Percentiles rank a stretch among this genome's conserved stretches.
Evolutionary conservation across 1,284 basidiomycete genomes (phyloP).

Genomic region (Tremellales sp.): DNA sequence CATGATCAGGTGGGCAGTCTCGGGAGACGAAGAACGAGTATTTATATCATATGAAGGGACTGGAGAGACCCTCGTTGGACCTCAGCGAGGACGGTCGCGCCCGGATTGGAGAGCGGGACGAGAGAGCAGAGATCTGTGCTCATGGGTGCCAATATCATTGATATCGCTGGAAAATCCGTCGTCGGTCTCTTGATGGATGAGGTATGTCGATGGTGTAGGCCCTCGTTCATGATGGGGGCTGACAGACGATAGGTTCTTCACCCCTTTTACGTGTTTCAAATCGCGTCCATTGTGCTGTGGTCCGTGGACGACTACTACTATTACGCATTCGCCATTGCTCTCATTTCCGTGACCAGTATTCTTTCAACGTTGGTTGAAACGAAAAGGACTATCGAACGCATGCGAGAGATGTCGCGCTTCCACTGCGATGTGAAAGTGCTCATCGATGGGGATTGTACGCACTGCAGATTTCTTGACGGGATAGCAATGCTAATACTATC

Average conservation of each 20-base stretch:
- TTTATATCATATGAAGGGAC: constrained; percentile 53
- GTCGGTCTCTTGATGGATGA: constrained; percentile 84
- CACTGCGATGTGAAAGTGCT: constrained; percentile 74
- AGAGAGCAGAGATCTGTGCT: constrained; percentile 65
- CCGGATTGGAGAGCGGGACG: constrained; percentile 58
- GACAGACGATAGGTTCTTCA: constrained; percentile 65
- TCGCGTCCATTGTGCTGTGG: constrained; percentile 93
- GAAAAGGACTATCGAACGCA: constrained; percentile 85
- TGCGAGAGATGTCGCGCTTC: constrained; percentile 96
- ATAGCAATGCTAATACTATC: not conserved
- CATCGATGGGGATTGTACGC: constrained; percentile 68
- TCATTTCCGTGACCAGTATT: constrained; percentile 86
- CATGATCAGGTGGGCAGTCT: constrained; percentile 64
- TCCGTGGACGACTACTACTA: constrained; percentile 93
- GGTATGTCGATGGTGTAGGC: constrained; percentile 53
- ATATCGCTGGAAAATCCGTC: constrained; percentile 84
- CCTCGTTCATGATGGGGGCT: constrained; percentile 4
- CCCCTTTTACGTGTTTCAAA: constrained; percentile 97
- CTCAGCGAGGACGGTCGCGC: constrained; percentile 59
- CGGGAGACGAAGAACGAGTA: constrained; percentile 6
- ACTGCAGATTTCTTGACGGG: not conserved
- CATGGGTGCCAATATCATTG: constrained; percentile 85
- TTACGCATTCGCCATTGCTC: constrained; percentile 94
- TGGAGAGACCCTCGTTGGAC: constrained; percentile 87
- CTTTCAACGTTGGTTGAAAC: constrained; percentile 87